Percentiles rank a stretch among this genome's conserved stretches.
These are phyloP conservation scores for Alliaria petiolata DNA, from an alignment of 345 rosid genomes.

Conservation along the genomic window DNA sequence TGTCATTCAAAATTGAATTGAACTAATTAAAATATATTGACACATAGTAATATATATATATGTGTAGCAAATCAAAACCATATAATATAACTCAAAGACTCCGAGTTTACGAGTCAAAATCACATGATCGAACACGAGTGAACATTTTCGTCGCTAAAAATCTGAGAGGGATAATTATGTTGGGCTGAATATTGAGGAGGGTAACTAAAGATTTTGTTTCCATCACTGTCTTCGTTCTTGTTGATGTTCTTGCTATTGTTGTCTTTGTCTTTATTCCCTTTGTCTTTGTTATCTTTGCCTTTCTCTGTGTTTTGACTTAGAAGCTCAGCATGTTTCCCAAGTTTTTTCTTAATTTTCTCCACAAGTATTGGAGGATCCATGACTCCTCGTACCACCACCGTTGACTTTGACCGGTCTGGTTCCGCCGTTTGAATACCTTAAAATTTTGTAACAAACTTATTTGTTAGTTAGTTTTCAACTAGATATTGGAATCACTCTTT, in stretches of 20 bases:
- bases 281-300: neutral
- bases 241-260: neutral
- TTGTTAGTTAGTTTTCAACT: neutral
- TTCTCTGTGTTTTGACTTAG: conserved; percentile 34
- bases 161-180: conserved; percentile 31
- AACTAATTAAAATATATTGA: neutral
- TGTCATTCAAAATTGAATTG: neutral
- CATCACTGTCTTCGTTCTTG: neutral
- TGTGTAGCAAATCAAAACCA: neutral
- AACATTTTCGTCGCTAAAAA: conserved; percentile 47
- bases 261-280: neutral
- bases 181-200: conserved; percentile 41
- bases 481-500: neutral
- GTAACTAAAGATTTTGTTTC: conserved; percentile 21
- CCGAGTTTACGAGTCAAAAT: neutral
- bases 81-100: neutral
- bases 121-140: conserved; percentile 50
- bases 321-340: conserved; percentile 51
- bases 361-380: conserved; percentile 46
- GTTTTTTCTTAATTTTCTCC: conserved; percentile 32
- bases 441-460: neutral
- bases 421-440: conserved; percentile 51
- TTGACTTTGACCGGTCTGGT: conserved; percentile 49
- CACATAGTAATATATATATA: neutral
- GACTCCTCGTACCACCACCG: conserved; percentile 49